These are phyloP conservation scores for Cryomyces minteri DNA, from an alignment of 495 filamentous ascomycete species.

Conservation along the genomic window DNA sequence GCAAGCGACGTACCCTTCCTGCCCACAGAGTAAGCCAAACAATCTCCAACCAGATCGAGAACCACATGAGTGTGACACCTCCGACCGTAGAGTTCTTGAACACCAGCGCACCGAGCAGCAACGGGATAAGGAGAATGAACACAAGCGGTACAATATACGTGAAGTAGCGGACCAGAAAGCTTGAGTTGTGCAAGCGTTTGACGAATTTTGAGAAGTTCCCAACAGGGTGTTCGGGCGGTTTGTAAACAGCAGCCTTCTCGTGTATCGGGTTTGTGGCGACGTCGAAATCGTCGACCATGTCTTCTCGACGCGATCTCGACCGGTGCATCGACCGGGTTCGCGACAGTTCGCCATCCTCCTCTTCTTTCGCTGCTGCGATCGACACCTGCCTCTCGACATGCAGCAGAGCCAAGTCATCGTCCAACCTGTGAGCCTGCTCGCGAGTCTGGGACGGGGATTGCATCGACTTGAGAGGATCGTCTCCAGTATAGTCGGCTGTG, in stretches of 20 bases:
- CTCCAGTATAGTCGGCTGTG: slow-evolving; percentile 1
- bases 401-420: slow-evolving; percentile 71
- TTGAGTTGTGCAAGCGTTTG: slow-evolving; percentile 54
- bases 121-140: slow-evolving; percentile 56
- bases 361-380: slow-evolving; percentile 31
- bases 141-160: slow-evolving; percentile 69
- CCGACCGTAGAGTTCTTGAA: slow-evolving; percentile 51
- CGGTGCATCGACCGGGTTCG: slow-evolving; percentile 27
- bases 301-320: slow-evolving; percentile 30
- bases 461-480: slow-evolving; percentile 14
- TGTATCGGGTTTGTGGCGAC: slow-evolving; percentile 55
- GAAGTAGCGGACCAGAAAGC: slow-evolving; percentile 65
- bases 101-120: slow-evolving; percentile 55
- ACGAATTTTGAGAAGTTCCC: slow-evolving; percentile 41
- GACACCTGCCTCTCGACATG: slow-evolving; percentile 63
- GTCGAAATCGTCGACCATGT: slow-evolving; percentile 72
- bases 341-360: slow-evolving; percentile 9
- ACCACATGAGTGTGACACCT: slow-evolving; percentile 69
- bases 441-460: slow-evolving; percentile 32
- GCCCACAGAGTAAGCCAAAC: slow-evolving; percentile 89
- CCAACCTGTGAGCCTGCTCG: slow-evolving; percentile 53
- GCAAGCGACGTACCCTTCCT: slow-evolving; percentile 32
- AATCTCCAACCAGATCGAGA: slow-evolving; percentile 85
- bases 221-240: slow-evolving; percentile 46
- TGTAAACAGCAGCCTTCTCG: slow-evolving; percentile 48